Evolutionary conservation across 2,329 filamentous ascomycete genomes (phyloP).

Genomic region (Cryphonectria carpinicola): DNA sequence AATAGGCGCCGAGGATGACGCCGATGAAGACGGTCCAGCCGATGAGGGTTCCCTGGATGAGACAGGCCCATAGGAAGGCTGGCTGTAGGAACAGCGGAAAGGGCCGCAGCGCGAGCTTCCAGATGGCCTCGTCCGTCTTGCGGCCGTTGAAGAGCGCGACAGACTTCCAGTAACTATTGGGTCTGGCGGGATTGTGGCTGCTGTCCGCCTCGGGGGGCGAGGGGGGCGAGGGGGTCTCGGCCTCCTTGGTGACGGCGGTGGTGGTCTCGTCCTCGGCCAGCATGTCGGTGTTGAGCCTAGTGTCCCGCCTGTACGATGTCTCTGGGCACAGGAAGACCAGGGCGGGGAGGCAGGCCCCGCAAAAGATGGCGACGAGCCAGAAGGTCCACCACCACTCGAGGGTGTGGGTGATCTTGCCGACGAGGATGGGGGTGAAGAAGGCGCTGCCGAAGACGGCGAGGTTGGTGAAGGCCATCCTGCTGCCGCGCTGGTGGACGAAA

Average conservation of each 20-base stretch:
- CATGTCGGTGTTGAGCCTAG: conserved; percentile 71
- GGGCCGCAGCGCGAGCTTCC: conserved; percentile 68
- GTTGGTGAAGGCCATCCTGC: conserved; percentile 81
- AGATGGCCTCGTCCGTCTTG: conserved; percentile 77
- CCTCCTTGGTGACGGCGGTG: conserved; percentile 3
- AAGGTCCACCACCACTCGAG: conserved; percentile 90
- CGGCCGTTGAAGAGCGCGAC: conserved; percentile 78
- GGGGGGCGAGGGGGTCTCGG: not conserved
- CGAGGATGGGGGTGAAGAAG: conserved; percentile 81
- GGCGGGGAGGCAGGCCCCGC: conserved; percentile 68
- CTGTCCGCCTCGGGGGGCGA: not conserved
- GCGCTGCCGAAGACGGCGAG: conserved; percentile 60
- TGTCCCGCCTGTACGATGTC: conserved; percentile 74
- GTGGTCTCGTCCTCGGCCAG: conserved; percentile 41
- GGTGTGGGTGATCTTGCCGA: conserved; percentile 78
- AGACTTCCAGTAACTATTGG: conserved; percentile 63
- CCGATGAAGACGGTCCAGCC: conserved; percentile 96
- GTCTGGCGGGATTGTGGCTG: conserved; percentile 36
- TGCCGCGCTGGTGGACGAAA: conserved; percentile 83
- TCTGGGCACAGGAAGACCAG: conserved; percentile 83
- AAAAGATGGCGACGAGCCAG: conserved; percentile 85
- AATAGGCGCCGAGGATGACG: conserved; percentile 79
- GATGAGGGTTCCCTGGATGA: conserved; percentile 88
- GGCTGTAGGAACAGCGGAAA: conserved; percentile 85
- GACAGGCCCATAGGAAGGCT: conserved; percentile 76